Evolutionary conservation across 75 land plant genomes (phyloP), one percentile per base, ranked within the genome.

Genomic region (Gnetum montanum): DNA sequence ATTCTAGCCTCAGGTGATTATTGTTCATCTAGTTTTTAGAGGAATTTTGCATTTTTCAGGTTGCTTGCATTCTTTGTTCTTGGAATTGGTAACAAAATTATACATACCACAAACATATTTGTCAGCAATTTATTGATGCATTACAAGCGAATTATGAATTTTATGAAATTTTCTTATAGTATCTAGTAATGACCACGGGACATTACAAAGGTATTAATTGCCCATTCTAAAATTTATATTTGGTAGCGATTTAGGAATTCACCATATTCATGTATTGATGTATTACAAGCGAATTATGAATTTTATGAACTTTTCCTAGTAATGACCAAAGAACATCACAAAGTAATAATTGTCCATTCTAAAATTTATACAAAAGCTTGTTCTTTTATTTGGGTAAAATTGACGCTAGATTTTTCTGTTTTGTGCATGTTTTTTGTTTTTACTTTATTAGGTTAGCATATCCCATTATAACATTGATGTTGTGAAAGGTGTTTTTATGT

Each of bases 1-100:
- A 52, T 52, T 52, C 11, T 52, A 52, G 55, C 55, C 16, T 52
- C 55, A 52, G 55, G 55, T 52, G 33, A 16, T n/a, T n/a, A n/a
- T n/a, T n/a, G n/a, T n/a, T n/a, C n/a, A n/a, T n/a, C n/a, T n/a
- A n/a, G n/a, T n/a, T n/a, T n/a, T n/a, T n/a, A n/a, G n/a, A n/a
- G n/a, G n/a, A n/a, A n/a, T n/a, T n/a, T n/a, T n/a, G n/a, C n/a
- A n/a, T n/a, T n/a, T n/a, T n/a, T n/a, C n/a, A n/a, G n/a, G n/a
- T n/a, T n/a, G n/a, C n/a, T n/a, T n/a, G n/a, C n/a, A n/a, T n/a
- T n/a, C n/a, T n/a, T n/a, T n/a, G n/a, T n/a, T n/a, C n/a, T n/a
- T n/a, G n/a, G n/a, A n/a, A n/a, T n/a, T n/a, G n/a, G n/a, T n/a
- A n/a, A n/a, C n/a, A n/a, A n/a, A n/a, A n/a, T n/a, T n/a, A n/a